phyloP scores from a whole-genome alignment of 192 early-diverging fungal species.

The Backusella sp. region DNA sequence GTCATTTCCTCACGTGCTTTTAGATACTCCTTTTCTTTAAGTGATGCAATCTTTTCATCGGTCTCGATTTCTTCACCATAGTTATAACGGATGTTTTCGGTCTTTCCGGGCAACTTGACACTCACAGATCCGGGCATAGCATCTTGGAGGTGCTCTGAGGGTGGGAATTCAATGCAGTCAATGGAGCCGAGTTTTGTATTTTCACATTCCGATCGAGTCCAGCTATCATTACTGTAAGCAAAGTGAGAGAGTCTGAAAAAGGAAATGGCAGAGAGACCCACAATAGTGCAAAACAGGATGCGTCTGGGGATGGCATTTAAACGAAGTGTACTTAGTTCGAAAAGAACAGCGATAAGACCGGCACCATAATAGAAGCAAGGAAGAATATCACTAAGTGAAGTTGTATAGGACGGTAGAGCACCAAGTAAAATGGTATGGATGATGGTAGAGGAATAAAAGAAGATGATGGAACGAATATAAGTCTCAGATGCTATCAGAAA shows the following conservation, averaged over 20 bases:
- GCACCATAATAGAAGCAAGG: constrained; percentile 1
- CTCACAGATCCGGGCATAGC: not conserved
- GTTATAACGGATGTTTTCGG: not conserved
- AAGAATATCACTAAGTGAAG: not conserved
- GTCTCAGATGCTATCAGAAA: not conserved
- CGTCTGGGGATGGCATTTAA: not conserved
- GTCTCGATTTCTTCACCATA: constrained; percentile 1
- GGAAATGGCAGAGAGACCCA: not conserved
- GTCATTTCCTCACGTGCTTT: not conserved
- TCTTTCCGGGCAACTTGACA: not conserved
- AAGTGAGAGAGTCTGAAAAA: constrained; percentile 1
- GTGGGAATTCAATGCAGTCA: constrained; percentile 9
- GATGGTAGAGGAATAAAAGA: not conserved
- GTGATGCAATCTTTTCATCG: not conserved
- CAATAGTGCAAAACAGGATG: not conserved
- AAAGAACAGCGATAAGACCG: not conserved
- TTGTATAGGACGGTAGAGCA: not conserved
- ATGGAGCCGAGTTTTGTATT: not conserved
- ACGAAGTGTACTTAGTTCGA: not conserved
- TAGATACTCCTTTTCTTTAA: not conserved
- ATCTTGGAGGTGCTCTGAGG: not conserved
- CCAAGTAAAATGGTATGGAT: not conserved
- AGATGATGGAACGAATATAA: not conserved
- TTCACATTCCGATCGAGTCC: constrained; percentile 4
- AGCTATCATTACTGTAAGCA: not conserved